Conservation (phyloP, 2,329 filamentous ascomycete genomes). For the Penicillium thymicola region DNA sequence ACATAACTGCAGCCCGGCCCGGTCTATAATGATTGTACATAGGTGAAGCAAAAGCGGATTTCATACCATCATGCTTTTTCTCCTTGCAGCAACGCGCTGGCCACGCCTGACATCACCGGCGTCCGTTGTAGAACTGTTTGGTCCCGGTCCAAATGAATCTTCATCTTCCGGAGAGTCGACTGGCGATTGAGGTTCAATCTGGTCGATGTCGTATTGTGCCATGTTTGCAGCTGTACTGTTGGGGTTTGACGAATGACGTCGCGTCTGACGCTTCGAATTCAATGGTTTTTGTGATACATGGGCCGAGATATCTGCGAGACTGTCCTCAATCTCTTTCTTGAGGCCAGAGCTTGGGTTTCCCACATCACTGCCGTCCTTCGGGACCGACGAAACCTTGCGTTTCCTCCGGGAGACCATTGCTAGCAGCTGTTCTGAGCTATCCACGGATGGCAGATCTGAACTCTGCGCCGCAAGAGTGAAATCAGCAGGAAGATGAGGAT, state of each 20-base stretch:
- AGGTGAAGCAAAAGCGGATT: neutral
- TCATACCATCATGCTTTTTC: slow-evolving; percentile 43
- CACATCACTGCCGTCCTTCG: slow-evolving; percentile 10
- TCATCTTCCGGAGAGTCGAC: slow-evolving; percentile 12
- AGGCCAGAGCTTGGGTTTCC: neutral
- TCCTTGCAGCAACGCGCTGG: slow-evolving; percentile 33
- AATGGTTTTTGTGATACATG: slow-evolving; percentile 5
- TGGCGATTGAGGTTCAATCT: slow-evolving; percentile 2
- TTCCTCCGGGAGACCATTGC: slow-evolving; percentile 32
- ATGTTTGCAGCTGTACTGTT: slow-evolving; percentile 12
- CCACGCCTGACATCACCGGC: slow-evolving; percentile 17
- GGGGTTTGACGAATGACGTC: slow-evolving; percentile 35
- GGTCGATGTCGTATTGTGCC: slow-evolving; percentile 3
- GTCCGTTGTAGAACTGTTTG: slow-evolving; percentile 1
- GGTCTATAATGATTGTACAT: slow-evolving; percentile 17
- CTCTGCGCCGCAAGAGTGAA: slow-evolving; percentile 18
- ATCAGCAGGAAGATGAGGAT: slow-evolving; percentile 7
- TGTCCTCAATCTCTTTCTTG: slow-evolving; percentile 5
- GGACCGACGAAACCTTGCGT: slow-evolving; percentile 28
- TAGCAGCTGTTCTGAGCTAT: slow-evolving; percentile 16
- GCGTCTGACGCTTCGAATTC: slow-evolving; percentile 20
- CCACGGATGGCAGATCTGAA: slow-evolving; percentile 16
- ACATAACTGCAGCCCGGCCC: slow-evolving; percentile 12
- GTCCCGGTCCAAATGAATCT: slow-evolving; percentile 6
- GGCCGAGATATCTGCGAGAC: slow-evolving; percentile 6